Evolutionary conservation across 2,329 filamentous ascomycete genomes (phyloP).

Genomic region (Penicillium sp.): DNA sequence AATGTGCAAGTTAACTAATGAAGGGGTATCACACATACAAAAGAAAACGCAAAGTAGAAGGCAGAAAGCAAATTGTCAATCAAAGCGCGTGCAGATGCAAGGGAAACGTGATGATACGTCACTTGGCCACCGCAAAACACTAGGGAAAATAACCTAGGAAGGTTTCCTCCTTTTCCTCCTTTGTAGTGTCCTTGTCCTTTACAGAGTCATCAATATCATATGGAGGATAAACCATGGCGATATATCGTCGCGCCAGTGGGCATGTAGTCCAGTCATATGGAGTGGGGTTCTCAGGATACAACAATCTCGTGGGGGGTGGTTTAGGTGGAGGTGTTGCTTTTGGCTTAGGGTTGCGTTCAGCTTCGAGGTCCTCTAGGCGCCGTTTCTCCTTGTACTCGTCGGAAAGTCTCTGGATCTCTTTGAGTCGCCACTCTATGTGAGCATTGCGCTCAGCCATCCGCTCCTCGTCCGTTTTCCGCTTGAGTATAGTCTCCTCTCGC

Average conservation of each 20-base stretch:
- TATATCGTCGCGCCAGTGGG: background rate
- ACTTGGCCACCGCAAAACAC: background rate
- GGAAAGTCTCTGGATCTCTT: conserved; percentile 42
- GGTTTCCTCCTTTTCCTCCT: background rate
- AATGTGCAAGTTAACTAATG: background rate
- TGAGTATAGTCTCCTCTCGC: conserved; percentile 64
- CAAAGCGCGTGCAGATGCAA: background rate
- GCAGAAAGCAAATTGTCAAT: background rate
- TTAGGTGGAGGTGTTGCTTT: background rate
- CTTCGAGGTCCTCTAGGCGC: background rate
- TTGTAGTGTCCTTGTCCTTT: background rate
- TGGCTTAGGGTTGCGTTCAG: background rate
- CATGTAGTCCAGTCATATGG: background rate
- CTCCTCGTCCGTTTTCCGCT: conserved; percentile 55
- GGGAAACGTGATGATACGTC: background rate
- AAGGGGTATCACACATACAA: conserved; percentile 1
- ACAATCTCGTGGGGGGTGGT: background rate
- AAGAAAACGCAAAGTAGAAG: background rate
- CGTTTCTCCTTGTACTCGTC: conserved; percentile 36
- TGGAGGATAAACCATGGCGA: background rate
- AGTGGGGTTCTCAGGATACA: background rate
- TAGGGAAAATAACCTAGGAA: background rate
- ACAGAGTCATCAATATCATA: background rate
- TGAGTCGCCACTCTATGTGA: conserved; percentile 53
- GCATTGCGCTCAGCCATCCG: conserved; percentile 57